Conservation (phyloP, 108 stramenopile genomes). For the Nitzschia sp. region DNA sequence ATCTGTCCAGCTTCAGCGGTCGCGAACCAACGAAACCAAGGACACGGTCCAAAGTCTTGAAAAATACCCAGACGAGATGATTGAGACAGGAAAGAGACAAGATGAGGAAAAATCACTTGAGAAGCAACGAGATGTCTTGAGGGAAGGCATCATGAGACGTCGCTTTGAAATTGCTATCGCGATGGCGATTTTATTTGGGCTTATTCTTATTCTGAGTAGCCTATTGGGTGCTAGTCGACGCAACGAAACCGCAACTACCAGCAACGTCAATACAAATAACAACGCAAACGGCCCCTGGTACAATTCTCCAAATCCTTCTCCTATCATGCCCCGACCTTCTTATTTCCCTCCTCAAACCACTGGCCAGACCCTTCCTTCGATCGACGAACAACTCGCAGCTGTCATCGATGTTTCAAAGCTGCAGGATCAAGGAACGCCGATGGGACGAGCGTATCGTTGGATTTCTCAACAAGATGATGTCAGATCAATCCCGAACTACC, state of each 20-base stretch:
- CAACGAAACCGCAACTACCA: not conserved
- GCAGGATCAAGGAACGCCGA: slow-evolving; percentile 6
- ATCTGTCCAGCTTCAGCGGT: too few species aligned
- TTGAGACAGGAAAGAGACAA: not conserved
- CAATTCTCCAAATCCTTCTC: not conserved
- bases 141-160: not conserved
- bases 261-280: too few species aligned
- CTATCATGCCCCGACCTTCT: not conserved
- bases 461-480: slow-evolving; percentile 16
- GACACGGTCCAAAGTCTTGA: not conserved
- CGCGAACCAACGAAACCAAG: not conserved
- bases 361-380: not conserved
- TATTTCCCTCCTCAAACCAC: too few species aligned
- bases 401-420: not conserved
- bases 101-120: not conserved
- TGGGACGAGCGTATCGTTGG: slow-evolving; percentile 28
- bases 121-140: not conserved
- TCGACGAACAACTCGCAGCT: not conserved
- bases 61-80: not conserved
- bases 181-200: not conserved
- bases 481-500: not conserved
- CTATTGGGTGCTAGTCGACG: not conserved
- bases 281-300: not conserved
- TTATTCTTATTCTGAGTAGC: not conserved
- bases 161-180: not conserved